Percentiles rank a stretch among this genome's conserved stretches.
Conservation (phyloP, 805 yeast genomes). For the Starmerella sp. region DNA sequence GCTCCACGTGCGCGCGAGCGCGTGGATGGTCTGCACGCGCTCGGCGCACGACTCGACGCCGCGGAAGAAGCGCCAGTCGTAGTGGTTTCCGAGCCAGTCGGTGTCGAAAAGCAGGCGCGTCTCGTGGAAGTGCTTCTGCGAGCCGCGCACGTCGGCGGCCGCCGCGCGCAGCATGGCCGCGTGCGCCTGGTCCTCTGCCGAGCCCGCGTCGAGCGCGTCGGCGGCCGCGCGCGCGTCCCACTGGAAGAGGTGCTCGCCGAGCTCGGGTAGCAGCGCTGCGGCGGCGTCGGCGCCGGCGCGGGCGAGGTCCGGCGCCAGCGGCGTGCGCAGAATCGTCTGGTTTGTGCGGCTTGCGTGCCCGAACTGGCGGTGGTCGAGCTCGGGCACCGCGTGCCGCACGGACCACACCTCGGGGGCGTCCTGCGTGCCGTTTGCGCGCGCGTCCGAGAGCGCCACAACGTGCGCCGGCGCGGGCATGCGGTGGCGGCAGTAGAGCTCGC, state of each 20-base stretch:
- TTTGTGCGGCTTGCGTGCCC: background rate
- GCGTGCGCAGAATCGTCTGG: background rate
- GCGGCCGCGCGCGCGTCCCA: slow-evolving; percentile 1
- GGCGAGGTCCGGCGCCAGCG: background rate
- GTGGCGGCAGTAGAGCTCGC: background rate
- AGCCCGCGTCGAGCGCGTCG: background rate
- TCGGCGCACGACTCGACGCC: slow-evolving; percentile 31
- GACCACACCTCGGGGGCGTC: background rate
- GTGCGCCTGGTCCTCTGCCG: background rate
- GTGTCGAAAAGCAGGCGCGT: slow-evolving; percentile 5
- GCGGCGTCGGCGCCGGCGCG: background rate
- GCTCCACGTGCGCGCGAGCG: slow-evolving; percentile 37
- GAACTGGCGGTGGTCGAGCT: slow-evolving; percentile 6
- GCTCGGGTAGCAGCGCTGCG: background rate
- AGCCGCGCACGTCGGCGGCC: background rate
- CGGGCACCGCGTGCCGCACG: background rate
- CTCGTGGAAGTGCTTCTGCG: slow-evolving; percentile 15
- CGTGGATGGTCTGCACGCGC: slow-evolving; percentile 39
- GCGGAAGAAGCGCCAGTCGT: slow-evolving; percentile 61
- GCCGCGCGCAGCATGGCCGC: slow-evolving; percentile 2
- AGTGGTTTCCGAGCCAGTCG: slow-evolving; percentile 29
- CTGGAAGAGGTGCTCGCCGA: background rate
- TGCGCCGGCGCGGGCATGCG: slow-evolving; percentile 7
- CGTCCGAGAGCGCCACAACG: background rate
- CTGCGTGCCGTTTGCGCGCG: background rate